Conservation (phyloP, 768 basidiomycete genomes). For the Suillus ampliporus region DNA sequence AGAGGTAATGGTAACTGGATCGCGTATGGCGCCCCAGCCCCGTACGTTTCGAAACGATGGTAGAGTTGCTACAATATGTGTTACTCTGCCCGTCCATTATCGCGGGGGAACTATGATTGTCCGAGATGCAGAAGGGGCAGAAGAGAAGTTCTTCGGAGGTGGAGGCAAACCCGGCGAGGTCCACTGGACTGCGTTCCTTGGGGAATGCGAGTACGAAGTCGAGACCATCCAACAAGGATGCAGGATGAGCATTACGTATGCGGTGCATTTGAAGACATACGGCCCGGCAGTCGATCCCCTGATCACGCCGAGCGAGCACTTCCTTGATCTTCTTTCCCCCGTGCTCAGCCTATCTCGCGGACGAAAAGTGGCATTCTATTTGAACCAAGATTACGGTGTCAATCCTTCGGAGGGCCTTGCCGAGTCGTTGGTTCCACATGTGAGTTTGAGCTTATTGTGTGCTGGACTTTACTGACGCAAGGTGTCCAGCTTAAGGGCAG, state of each 20-base stretch:
- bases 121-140: constrained; percentile 55
- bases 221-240: constrained; percentile 75
- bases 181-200: constrained; percentile 79
- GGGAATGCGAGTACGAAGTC: constrained; percentile 77
- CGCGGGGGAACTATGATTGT: constrained; percentile 71
- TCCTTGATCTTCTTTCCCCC: constrained; percentile 74
- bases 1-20: constrained; percentile 68
- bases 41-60: constrained; percentile 63
- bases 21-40: constrained; percentile 60
- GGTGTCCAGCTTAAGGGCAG: constrained; percentile 70
- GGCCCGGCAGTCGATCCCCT: constrained; percentile 68
- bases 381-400: constrained; percentile 69
- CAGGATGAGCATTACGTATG: constrained; percentile 72
- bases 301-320: constrained; percentile 73
- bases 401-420: constrained; percentile 74
- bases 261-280: constrained; percentile 70
- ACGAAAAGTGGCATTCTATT: constrained; percentile 72
- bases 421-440: constrained; percentile 71
- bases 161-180: constrained; percentile 69
- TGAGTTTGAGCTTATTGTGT: constrained; percentile 42
- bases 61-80: constrained; percentile 71
- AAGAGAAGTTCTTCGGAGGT: constrained; percentile 67
- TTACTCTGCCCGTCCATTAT: constrained; percentile 77
- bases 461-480: not conserved
- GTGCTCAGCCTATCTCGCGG: constrained; percentile 76